phyloP scores from a whole-genome alignment of 495 filamentous ascomycete species.

The Clohesyomyces aquaticus region DNA sequence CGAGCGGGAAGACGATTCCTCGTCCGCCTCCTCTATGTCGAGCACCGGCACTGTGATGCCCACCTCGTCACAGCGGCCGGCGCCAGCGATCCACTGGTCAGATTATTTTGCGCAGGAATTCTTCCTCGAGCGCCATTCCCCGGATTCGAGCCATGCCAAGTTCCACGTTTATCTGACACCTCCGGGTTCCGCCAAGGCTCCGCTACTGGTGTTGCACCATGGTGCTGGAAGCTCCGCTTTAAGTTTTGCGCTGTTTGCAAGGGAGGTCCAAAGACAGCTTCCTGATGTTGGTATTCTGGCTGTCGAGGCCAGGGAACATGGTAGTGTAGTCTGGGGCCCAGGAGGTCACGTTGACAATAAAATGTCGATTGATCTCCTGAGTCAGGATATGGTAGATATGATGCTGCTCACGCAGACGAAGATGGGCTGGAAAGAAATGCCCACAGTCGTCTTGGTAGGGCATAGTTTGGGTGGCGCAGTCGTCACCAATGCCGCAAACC shows the following conservation, averaged over 20 bases:
- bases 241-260: constrained; percentile 79
- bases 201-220: constrained; percentile 88
- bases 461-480: constrained; percentile 96
- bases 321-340: constrained; percentile 61
- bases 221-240: constrained; percentile 87
- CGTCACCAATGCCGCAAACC: constrained; percentile 78
- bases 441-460: constrained; percentile 82
- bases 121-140: constrained; percentile 59
- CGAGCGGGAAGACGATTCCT: constrained; percentile 67
- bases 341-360: constrained; percentile 43
- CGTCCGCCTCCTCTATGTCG: constrained; percentile 73
- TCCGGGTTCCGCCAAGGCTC: constrained; percentile 59
- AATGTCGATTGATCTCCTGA: constrained; percentile 60
- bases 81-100: constrained; percentile 70
- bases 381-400: constrained; percentile 71
- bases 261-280: constrained; percentile 74
- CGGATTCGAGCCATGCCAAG: constrained; percentile 54
- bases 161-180: constrained; percentile 88
- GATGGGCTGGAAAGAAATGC: constrained; percentile 73
- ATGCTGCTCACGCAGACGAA: constrained; percentile 63
- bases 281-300: constrained; percentile 84
- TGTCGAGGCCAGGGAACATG: constrained; percentile 84
- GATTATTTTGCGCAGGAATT: constrained; percentile 87
- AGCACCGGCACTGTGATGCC: constrained; percentile 89
- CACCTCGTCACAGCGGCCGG: constrained; percentile 64